A percentile compares a stretch with the other conserved stretches of the same genome.
phyloP scores from a whole-genome alignment of 768 basidiomycete species.

The Boletus rubescentipes region DNA sequence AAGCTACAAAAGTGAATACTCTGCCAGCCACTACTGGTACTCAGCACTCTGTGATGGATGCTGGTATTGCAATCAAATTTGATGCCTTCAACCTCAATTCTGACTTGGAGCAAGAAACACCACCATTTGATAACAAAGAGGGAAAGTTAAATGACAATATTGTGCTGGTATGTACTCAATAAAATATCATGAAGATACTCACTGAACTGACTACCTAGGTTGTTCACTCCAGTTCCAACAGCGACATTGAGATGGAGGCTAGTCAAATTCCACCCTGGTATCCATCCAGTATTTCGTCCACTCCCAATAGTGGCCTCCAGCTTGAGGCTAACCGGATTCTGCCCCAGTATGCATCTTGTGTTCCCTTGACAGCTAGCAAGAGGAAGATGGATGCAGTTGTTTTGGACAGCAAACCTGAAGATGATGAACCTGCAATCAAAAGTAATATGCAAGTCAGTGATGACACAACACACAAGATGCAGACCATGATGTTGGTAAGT shows the following conservation, averaged over 20 bases:
- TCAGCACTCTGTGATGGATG: background rate
- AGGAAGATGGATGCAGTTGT: background rate
- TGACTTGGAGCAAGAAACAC: background rate
- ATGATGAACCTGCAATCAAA: background rate
- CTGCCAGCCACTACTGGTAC: background rate
- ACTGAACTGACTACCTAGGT: background rate
- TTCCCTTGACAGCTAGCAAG: background rate
- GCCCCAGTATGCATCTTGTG: background rate
- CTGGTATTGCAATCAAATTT: background rate
- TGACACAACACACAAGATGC: background rate
- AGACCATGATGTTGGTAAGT: background rate
- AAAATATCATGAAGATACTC: background rate
- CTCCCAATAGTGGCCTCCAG: background rate
- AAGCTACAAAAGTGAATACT: background rate
- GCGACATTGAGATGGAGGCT: background rate
- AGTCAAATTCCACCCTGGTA: background rate
- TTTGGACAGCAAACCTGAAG: background rate
- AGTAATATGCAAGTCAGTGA: background rate
- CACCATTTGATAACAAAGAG: too few species aligned
- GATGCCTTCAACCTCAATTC: background rate
- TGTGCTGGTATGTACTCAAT: background rate
- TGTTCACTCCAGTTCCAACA: background rate
- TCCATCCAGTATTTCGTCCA: background rate
- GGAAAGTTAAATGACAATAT: background rate
- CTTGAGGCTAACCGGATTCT: background rate